Evolutionary conservation across 148 eudicot species (phyloP), one percentile per base, ranked within the genome.

Genomic region (Chenopodium berlandieri): DNA sequence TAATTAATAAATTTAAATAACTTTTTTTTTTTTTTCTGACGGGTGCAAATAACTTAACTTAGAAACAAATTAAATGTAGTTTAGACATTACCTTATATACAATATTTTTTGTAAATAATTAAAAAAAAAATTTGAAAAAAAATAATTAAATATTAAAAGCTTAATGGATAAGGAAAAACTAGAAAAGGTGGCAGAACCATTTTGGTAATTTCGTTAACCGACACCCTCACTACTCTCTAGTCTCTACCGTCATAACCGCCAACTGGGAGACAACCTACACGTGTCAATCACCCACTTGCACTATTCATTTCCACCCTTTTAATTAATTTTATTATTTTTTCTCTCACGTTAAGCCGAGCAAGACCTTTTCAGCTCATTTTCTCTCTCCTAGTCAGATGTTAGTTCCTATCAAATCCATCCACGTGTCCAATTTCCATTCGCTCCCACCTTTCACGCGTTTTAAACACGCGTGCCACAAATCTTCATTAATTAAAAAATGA

Each of bases 191-290:
- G 12, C 22, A 75, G 65, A 56, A 65, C 65, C 32, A 52, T 23
- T 54, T 16, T 54, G 4, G 65, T 23, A 27, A 58, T 67, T 31
- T 76, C 54, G 17, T 22, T 19, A 37, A 44, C 80, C 60, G 58
- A 22, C 68, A 71, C 16, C 3, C 47, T 52, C 14, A 34, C 22
- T 37, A 2, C 23, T 64, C 16, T 64, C 22, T 37, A 1, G 16
- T 64, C 16, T 64, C 20, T 52, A 47, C 76, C 76, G 67, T 58
- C 82, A 71, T 72, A 58, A 79, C 82, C 64, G 78, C 77, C 83
- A 46, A 80, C 64, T 34, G 17, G 34, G 9, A 48, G 44, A 65
- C 67, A 34, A 19, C 17, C 3, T 5, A 76, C 84, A 82, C 80
- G 62, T 76, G 78, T 73, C 78, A 4, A 34, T 12, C 23, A 11